Conservation (phyloP, 257 asterid genomes). For the Solanum acaule region DNA sequence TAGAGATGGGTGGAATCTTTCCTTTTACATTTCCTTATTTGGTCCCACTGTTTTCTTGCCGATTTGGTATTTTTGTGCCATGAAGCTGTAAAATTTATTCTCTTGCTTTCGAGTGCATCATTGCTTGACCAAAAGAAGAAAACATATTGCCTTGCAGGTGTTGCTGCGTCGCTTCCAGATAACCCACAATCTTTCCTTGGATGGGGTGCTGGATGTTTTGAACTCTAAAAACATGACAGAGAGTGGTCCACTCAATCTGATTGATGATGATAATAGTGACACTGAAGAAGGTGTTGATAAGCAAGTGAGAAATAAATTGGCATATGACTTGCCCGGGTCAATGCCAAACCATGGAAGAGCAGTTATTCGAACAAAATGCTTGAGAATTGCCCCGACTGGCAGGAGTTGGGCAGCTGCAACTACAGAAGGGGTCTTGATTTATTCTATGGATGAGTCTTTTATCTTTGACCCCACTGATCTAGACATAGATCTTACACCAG, state of each 20-base stretch:
- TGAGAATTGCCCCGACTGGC: slow-evolving; percentile 96
- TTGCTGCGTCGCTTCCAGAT: slow-evolving; percentile 81
- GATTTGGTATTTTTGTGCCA: not conserved
- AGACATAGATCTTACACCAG: slow-evolving; percentile 95
- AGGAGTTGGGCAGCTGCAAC: slow-evolving; percentile 99
- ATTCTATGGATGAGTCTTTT: slow-evolving; percentile 86
- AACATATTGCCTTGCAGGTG: slow-evolving; percentile 35
- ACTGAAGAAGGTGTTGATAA: slow-evolving; percentile 79
- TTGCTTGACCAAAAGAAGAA: not conserved
- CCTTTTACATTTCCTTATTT: not conserved
- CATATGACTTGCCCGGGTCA: slow-evolving; percentile 89
- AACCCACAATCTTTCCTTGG: slow-evolving; percentile 76
- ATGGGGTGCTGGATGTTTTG: slow-evolving; percentile 88
- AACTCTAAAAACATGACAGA: slow-evolving; percentile 95
- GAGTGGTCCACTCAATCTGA: slow-evolving; percentile 85
- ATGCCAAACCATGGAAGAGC: slow-evolving; percentile 90
- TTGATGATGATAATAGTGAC: slow-evolving; percentile 81
- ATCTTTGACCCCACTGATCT: slow-evolving; percentile 98
- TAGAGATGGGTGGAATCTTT: not conserved
- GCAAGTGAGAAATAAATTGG: slow-evolving; percentile 53
- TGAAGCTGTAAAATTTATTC: not conserved
- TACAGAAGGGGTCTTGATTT: slow-evolving; percentile 86
- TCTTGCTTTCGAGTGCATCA: not conserved
- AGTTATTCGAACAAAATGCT: slow-evolving; percentile 69
- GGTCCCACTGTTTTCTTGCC: not conserved